phyloP scores from a whole-genome alignment of 192 early-diverging fungal genomes.

The Irineochytrium annulatum region DNA sequence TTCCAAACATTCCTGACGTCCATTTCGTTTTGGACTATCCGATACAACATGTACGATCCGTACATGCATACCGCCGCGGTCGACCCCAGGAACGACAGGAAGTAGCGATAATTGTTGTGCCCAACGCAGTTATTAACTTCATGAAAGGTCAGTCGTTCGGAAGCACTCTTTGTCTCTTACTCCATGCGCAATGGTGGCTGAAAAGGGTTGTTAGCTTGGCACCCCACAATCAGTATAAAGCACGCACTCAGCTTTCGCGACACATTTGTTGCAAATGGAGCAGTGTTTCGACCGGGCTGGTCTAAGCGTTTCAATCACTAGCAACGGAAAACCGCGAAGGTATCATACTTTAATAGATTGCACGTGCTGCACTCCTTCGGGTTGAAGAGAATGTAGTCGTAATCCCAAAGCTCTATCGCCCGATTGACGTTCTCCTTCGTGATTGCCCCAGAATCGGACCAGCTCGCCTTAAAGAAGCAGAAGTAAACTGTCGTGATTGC shows the following conservation, averaged over 20 bases:
- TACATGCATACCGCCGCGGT: slow-evolving; percentile 29
- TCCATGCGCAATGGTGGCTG: slow-evolving; percentile 52
- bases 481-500: slow-evolving; percentile 22
- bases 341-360: slow-evolving; percentile 38
- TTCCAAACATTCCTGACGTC: slow-evolving; percentile 15
- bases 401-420: slow-evolving; percentile 27
- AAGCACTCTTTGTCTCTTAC: slow-evolving; percentile 10
- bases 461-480: slow-evolving; percentile 32
- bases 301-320: slow-evolving; percentile 13
- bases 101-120: slow-evolving; percentile 45
- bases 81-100: slow-evolving; percentile 40
- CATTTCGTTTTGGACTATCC: slow-evolving; percentile 31
- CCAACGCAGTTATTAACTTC: slow-evolving; percentile 55
- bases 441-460: slow-evolving; percentile 36
- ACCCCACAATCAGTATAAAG: slow-evolving; percentile 10
- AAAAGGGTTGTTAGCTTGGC: background rate
- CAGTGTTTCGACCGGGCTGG: slow-evolving; percentile 50
- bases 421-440: slow-evolving; percentile 27
- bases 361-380: slow-evolving; percentile 38
- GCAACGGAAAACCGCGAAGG: slow-evolving; percentile 2
- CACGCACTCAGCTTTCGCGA: slow-evolving; percentile 48
- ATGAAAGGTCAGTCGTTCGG: background rate
- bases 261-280: slow-evolving; percentile 41
- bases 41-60: slow-evolving; percentile 30
- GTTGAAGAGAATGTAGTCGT: slow-evolving; percentile 43